These are phyloP conservation scores for Cantharellus anzutake DNA, from an alignment of 768 basidiomycete genomes.

Conservation along the genomic window DNA sequence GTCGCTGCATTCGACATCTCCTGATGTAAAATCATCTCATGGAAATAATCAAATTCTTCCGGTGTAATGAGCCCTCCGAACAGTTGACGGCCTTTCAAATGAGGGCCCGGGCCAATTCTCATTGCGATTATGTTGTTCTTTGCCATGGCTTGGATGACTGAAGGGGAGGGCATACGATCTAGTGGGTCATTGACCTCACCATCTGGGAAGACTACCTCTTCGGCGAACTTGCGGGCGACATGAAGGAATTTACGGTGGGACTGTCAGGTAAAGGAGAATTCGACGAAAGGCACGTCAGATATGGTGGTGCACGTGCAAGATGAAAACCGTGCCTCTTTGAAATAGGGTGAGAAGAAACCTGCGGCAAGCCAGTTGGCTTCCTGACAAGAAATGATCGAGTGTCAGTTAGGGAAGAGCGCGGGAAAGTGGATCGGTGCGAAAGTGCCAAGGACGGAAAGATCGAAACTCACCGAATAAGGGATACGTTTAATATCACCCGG, in stretches of 20 bases:
- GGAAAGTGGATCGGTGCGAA: neutral
- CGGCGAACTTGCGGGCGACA: slow-evolving; percentile 36
- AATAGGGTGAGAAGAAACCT: slow-evolving; percentile 64
- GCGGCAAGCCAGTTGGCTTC: slow-evolving; percentile 67
- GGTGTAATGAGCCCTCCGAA: slow-evolving; percentile 59
- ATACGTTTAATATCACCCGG: slow-evolving; percentile 48
- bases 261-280: slow-evolving; percentile 16
- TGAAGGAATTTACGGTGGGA: slow-evolving; percentile 41
- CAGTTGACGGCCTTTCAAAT: slow-evolving; percentile 56
- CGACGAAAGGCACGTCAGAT: neutral
- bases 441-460: too few relatives aligned
- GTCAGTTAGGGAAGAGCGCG: neutral
- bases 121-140: slow-evolving; percentile 67
- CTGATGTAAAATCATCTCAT: slow-evolving; percentile 67
- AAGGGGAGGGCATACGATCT: slow-evolving; percentile 70
- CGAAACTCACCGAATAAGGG: slow-evolving; percentile 25
- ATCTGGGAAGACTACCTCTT: slow-evolving; percentile 34
- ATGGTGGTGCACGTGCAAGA: neutral
- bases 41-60: slow-evolving; percentile 88
- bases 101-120: slow-evolving; percentile 85
- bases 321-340: slow-evolving; percentile 32
- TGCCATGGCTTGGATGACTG: slow-evolving; percentile 68
- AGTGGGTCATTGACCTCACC: slow-evolving; percentile 63
- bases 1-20: slow-evolving; percentile 72
- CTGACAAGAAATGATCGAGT: slow-evolving; percentile 22